Base-by-base conservation (phyloP, 768 basidiomycete species). In the Lactarius sp. region DNA sequence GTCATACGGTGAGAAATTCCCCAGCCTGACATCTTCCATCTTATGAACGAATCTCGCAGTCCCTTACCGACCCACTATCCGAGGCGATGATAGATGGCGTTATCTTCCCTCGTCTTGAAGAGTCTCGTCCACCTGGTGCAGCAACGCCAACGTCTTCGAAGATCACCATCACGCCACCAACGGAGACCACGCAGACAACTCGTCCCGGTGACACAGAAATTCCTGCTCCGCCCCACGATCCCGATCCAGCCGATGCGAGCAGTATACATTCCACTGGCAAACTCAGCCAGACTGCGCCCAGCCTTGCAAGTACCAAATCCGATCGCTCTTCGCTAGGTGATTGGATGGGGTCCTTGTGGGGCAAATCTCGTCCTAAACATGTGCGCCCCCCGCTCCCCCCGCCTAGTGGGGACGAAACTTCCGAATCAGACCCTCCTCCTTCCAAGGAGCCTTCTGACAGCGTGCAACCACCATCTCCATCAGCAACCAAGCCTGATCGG, bases 291-390 rank as follows among this genome's bases (percentile, higher is more conserved):
- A 64, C 37, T 18, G 58, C 56, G 13, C 63, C 50, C 7, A 70
- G 62, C 42, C 10, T 65, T 4, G 42, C 47, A 44, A 52, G 59
- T 59, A 33, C 55, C 10, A 75, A 71, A 56, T 70, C 69, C 3
- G 79, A 81, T 22, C 73, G 69, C 59, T 69, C 75, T 9, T 73
- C 72, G 3, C 69, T 89, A 52, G 84, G 86, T 20, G 85, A 87
- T 53, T 92, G 90, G 90, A 83, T 91, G 80, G 88, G 89, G 0
- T 84, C 82, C 0, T 88, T 83, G 85, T 86, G 88, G 80, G 77
- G 75, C 18, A 85, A 85, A 71, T 79, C 82, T 39, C 82, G 74
- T 66, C 52, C 71, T 41, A 77, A 72, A 61, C 65, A 66, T 18
- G 63, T 69, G n/a, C 70, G 73, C 27, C 60, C 69, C 53, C 18